Percentiles rank a stretch among this genome's conserved stretches.
These are phyloP conservation scores for Saturnispora gosingensis DNA, from an alignment of 805 yeast genomes.

Conservation along the genomic window DNA sequence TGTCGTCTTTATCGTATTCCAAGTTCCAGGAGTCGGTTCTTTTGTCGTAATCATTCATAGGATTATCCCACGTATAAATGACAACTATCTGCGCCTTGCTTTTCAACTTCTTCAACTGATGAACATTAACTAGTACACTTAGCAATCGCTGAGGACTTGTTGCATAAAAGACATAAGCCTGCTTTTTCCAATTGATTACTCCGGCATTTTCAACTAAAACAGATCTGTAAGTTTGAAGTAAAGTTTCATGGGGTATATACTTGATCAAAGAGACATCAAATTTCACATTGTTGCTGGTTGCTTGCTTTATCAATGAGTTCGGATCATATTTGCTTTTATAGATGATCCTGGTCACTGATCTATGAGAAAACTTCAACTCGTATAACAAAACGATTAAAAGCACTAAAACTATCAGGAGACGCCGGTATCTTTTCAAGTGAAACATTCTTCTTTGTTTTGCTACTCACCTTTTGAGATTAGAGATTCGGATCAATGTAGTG, in stretches of 20 bases:
- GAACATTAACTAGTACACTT: slow-evolving; percentile 41
- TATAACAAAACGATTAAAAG: background rate
- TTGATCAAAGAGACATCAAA: slow-evolving; percentile 14
- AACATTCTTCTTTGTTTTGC: background rate
- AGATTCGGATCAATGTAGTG: background rate
- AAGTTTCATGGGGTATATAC: slow-evolving; percentile 15
- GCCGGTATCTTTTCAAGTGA: background rate
- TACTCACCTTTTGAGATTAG: background rate
- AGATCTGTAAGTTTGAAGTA: slow-evolving; percentile 11
- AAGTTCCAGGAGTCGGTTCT: slow-evolving; percentile 6
- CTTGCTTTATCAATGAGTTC: background rate
- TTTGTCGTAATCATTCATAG: slow-evolving; percentile 3
- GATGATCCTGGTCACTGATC: background rate
- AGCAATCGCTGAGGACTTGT: slow-evolving; percentile 43
- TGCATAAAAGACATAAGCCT: slow-evolving; percentile 56
- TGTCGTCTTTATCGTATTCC: background rate
- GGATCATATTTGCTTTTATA: background rate
- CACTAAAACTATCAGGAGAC: background rate
- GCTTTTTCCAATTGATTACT: slow-evolving; percentile 32
- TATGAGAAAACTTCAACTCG: background rate
- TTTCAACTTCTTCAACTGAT: slow-evolving; percentile 26
- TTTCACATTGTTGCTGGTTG: background rate
- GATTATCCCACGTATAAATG: slow-evolving; percentile 24
- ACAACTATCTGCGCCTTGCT: slow-evolving; percentile 40
- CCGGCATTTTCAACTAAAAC: slow-evolving; percentile 6